Conservation (phyloP, 441 rosid genomes). For the Eruca vesicaria region DNA sequence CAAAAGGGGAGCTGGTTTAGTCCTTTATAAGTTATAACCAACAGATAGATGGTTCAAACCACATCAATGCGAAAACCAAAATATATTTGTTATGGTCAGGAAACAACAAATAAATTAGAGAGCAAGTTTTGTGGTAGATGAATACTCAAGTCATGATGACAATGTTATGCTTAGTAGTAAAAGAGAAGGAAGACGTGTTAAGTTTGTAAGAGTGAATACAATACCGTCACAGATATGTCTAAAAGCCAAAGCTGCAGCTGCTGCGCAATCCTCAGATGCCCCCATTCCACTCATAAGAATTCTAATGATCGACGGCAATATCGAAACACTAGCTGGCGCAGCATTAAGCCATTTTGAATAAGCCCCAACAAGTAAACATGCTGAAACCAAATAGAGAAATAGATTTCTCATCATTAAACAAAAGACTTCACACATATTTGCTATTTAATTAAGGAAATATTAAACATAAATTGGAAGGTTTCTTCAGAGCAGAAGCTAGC, state of each 20-base stretch:
- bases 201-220: conserved; percentile 23
- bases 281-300: conserved; percentile 94
- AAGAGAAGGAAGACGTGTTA: not conserved
- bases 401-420: conserved; percentile 26
- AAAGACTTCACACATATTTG: conserved; percentile 8
- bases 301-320: conserved; percentile 72
- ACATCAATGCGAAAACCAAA: not conserved
- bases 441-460: conserved; percentile 10
- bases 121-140: not conserved
- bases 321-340: conserved; percentile 67
- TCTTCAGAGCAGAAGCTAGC: conserved; percentile 7
- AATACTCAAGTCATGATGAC: not conserved
- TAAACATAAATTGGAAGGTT: conserved; percentile 17
- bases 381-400: conserved; percentile 49
- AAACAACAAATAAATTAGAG: not conserved
- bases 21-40: not conserved
- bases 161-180: not conserved
- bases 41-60: not conserved
- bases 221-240: conserved; percentile 95
- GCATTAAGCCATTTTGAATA: conserved; percentile 97
- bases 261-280: conserved; percentile 95
- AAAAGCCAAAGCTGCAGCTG: conserved; percentile 98
- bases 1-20: not conserved
- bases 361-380: conserved; percentile 95
- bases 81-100: not conserved